A percentile compares a stretch with the other conserved stretches of the same genome.
These are phyloP conservation scores for Drechmeria coniospora DNA, from an alignment of 2,329 filamentous ascomycete genomes.

Conservation along the genomic window DNA sequence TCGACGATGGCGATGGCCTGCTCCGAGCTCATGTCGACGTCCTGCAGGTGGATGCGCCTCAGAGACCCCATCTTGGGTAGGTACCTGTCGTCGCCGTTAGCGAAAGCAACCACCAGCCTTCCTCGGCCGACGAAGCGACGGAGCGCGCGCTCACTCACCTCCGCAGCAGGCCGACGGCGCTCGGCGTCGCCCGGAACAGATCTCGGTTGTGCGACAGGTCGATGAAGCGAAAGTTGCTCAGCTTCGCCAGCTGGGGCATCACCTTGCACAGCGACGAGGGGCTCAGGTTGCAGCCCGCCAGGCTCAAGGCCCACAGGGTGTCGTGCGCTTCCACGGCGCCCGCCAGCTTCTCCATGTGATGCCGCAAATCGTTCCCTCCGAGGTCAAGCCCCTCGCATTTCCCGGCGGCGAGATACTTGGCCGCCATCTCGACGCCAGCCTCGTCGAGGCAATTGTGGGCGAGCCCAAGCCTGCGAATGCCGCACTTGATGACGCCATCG, in stretches of 20 bases:
- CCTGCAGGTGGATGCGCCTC: slow-evolving; percentile 73
- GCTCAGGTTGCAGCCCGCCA: slow-evolving; percentile 72
- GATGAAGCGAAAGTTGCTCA: slow-evolving; percentile 69
- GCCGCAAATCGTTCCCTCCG: slow-evolving; percentile 61
- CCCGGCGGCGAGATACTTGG: slow-evolving; percentile 58
- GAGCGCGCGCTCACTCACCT: slow-evolving; percentile 34
- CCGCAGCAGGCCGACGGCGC: slow-evolving; percentile 57
- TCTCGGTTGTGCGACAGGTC: slow-evolving; percentile 82
- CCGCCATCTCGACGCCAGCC: slow-evolving; percentile 60
- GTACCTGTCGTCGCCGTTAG: too few relatives aligned
- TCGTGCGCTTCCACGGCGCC: slow-evolving; percentile 35
- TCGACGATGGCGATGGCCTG: slow-evolving; percentile 87
- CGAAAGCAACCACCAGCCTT: background rate
- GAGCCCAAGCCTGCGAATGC: slow-evolving; percentile 64
- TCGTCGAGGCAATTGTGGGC: slow-evolving; percentile 67
- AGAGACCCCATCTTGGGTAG: slow-evolving; percentile 63
- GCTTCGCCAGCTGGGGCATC: slow-evolving; percentile 53
- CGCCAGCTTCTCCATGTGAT: slow-evolving; percentile 38
- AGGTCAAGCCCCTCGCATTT: slow-evolving; percentile 80
- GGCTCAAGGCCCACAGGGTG: slow-evolving; percentile 63
- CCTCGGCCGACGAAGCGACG: background rate
- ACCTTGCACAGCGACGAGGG: slow-evolving; percentile 58
- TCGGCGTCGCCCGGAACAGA: slow-evolving; percentile 61
- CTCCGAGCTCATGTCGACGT: slow-evolving; percentile 70
- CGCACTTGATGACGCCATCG: slow-evolving; percentile 67